Conservation (phyloP, 2,329 filamentous ascomycete species). For the Colletotrichum musicola region DNA sequence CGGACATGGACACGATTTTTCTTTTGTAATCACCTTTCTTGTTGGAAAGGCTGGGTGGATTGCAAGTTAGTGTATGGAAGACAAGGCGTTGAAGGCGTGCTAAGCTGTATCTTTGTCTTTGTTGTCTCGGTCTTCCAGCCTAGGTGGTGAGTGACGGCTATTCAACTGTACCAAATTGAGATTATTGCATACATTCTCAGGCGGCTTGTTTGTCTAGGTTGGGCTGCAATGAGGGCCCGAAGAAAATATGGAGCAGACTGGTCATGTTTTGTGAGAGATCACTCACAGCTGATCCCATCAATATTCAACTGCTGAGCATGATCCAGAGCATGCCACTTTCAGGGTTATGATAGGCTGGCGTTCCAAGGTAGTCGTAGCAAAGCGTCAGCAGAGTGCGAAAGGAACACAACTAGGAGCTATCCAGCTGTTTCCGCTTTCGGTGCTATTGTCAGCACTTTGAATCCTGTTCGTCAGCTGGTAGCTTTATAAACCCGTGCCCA, state of each 20-base stretch:
- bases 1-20: constrained; percentile 24
- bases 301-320: neutral
- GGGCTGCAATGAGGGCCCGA: too few species aligned
- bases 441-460: constrained; percentile 29
- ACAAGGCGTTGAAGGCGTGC: neutral
- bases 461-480: constrained; percentile 9
- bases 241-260: neutral
- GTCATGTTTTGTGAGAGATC: neutral
- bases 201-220: too few species aligned
- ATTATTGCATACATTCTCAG: too few species aligned
- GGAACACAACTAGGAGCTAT: neutral
- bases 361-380: neutral
- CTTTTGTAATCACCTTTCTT: constrained; percentile 18
- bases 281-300: neutral
- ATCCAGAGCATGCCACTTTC: neutral
- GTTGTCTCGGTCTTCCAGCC: too few species aligned
- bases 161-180: too few species aligned
- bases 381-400: constrained; percentile 14
- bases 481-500: neutral
- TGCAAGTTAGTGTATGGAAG: neutral
- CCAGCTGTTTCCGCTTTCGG: neutral
- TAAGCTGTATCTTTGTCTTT: too few species aligned
- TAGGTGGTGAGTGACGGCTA: too few species aligned
- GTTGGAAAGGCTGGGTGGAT: neutral
- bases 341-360: constrained; percentile 6